Percentiles rank a stretch among this genome's conserved stretches.
Conservation (phyloP, 805 yeast genomes). For the Pichia phayaonensis region DNA sequence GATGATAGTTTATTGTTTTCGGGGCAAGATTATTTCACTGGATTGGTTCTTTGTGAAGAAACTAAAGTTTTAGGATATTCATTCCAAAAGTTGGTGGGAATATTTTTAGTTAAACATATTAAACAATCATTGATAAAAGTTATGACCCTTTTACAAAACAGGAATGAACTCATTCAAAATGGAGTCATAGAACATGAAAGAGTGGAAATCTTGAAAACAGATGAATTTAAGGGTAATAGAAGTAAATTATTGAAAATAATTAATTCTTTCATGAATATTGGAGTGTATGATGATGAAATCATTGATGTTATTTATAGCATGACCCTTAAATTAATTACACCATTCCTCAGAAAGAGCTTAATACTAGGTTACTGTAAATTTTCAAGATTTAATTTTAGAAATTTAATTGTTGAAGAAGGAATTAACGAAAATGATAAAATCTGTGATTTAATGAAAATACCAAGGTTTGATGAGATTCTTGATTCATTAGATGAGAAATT, state of each 20-base stretch:
- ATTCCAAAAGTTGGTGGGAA: conserved; percentile 39
- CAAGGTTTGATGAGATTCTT: conserved; percentile 28
- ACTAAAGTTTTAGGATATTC: conserved; percentile 36
- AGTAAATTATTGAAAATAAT: conserved; percentile 14
- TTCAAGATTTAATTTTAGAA: conserved; percentile 4
- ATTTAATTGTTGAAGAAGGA: conserved; percentile 9
- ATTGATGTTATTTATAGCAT: conserved; percentile 42
- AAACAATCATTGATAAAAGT: conserved; percentile 35
- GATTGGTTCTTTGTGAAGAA: conserved; percentile 43
- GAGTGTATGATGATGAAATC: conserved; percentile 16
- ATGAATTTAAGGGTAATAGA: conserved; percentile 3
- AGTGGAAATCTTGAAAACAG: conserved; percentile 2
- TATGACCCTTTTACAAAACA: conserved; percentile 12
- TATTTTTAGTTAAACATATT: conserved; percentile 46
- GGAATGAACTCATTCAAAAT: not conserved
- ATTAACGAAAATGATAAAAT: conserved; percentile 47
- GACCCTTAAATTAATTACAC: conserved; percentile 49
- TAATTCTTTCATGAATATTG: conserved; percentile 19
- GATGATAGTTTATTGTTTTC: conserved; percentile 29
- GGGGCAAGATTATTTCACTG: conserved; percentile 46
- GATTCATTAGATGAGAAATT: conserved; percentile 12
- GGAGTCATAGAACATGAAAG: not conserved
- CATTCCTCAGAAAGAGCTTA: conserved; percentile 57
- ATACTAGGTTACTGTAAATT: conserved; percentile 37
- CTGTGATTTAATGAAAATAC: conserved; percentile 41